Percentiles rank a stretch among this genome's conserved stretches.
Conservation (phyloP, 495 filamentous ascomycete genomes). For the Aeminium ludgeri region DNA sequence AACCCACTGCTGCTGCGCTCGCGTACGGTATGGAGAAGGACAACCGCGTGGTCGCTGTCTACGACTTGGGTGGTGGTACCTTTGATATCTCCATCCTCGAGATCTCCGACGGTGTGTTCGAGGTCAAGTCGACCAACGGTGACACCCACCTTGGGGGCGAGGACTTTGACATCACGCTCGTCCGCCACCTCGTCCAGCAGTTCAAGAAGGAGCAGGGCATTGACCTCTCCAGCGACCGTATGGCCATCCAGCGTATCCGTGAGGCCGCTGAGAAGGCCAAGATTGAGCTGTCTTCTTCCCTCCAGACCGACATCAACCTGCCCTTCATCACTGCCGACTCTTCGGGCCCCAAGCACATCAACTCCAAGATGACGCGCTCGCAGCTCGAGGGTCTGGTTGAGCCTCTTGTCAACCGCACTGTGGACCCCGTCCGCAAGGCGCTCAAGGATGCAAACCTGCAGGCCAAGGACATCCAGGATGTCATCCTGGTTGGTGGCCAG, state of each 20-base stretch:
- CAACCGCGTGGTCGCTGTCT: constrained; percentile 32
- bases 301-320: constrained; percentile 96
- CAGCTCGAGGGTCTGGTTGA: constrained; percentile 88
- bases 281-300: constrained; percentile 93
- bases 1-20: constrained; percentile 29
- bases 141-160: constrained; percentile 99
- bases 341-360: constrained; percentile 93
- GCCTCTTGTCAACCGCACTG: constrained; percentile 69
- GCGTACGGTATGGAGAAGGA: constrained; percentile 31
- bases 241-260: constrained; percentile 98
- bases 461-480: constrained; percentile 93
- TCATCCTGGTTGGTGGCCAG: constrained; percentile 98
- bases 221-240: constrained; percentile 82
- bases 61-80: constrained; percentile 94
- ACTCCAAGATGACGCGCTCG: constrained; percentile 78
- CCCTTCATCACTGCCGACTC: constrained; percentile 97
- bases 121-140: constrained; percentile 95
- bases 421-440: constrained; percentile 91
- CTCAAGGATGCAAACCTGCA: constrained; percentile 91
- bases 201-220: constrained; percentile 95
- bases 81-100: constrained; percentile 99
- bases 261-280: constrained; percentile 99
- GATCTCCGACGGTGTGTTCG: constrained; percentile 93
- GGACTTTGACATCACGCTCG: constrained; percentile 93
- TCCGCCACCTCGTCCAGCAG: constrained; percentile 83